These are phyloP conservation scores for Polyplosphaeria fusca DNA, from an alignment of 495 filamentous ascomycete species.

Conservation along the genomic window DNA sequence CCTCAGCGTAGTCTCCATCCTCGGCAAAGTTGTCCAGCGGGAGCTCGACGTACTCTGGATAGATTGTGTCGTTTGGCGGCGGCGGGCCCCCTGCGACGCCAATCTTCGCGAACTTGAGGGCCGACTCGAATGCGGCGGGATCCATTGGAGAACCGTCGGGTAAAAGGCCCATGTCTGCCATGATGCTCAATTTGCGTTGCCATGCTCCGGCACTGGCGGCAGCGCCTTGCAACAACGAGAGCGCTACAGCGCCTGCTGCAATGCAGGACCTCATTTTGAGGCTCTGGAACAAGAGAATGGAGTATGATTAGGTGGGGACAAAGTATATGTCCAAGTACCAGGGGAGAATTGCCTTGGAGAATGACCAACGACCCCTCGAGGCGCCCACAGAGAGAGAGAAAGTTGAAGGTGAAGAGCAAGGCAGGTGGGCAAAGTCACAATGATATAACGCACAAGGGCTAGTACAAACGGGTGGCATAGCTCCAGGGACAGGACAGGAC, in stretches of 20 bases:
- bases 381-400: no score
- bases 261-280: constrained; percentile 10
- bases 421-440: no score
- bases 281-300: no score
- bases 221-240: constrained; percentile 1
- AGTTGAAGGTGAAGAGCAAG: no score
- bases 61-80: constrained; percentile 13
- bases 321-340: no score
- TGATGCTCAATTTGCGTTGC: constrained; percentile 1
- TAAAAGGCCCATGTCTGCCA: constrained; percentile 30
- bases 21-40: constrained; percentile 31
- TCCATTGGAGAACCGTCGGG: constrained; percentile 33
- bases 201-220: neutral
- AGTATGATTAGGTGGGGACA: no score
- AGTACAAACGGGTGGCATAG: no score
- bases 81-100: neutral
- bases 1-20: constrained; percentile 10
- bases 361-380: no score
- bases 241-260: constrained; percentile 7
- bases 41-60: constrained; percentile 27
- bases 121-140: neutral
- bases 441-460: no score
- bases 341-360: no score
- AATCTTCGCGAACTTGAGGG: neutral
- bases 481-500: no score